Base-by-base conservation (phyloP, 805 yeast genomes). In the Yueomyces sinensis region DNA sequence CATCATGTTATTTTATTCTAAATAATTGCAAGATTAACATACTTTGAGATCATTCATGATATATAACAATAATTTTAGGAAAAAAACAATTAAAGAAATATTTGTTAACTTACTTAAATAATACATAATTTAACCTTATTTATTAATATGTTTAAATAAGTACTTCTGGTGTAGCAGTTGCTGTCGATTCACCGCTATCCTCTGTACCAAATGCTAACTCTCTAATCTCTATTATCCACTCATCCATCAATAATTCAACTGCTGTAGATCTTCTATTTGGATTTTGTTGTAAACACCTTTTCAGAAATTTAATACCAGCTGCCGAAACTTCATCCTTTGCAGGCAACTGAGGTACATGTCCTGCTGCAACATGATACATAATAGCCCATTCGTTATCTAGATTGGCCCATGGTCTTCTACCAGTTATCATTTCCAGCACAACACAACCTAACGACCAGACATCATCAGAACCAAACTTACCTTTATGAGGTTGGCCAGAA, bases 371-470 rank as follows among this genome's bases (percentile, higher is more conserved):
- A 54, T 84, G 95, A 51, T 87, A 91, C 97, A 91, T 89, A 34
- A 91, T 82, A 2, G 97, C 95, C 93, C 93, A 91, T 52, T 89
- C 97, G 51, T 91, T 91, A 50, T 91, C 98, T 40, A 86, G 64
- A 55, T 84, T 82, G 13, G 93, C 81, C 98, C 98, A 91, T 5
- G 98, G 98, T 39, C 95, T 67, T 43, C 86, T 67, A 13, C 98
- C 98, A 0, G 97, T 87, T 2, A 89, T 83, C 97, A 91, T 91
- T 54, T 91, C 97, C 31, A 89, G 56, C 3, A 91, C 81, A 57
- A 95, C 89, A 57, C 98, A 91, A 3, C 98, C 98, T 29, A 89
- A 63, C 0, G 98, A 84, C 98, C 98, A 91, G 24, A 91, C 82
- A 59, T 91, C 98, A 32, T 59, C 60, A 4, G 68, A 58, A 24